A percentile compares a stretch with the other conserved stretches of the same genome.
Conservation (phyloP, 2,329 filamentous ascomycete species). For the Arthroderma sp. region DNA sequence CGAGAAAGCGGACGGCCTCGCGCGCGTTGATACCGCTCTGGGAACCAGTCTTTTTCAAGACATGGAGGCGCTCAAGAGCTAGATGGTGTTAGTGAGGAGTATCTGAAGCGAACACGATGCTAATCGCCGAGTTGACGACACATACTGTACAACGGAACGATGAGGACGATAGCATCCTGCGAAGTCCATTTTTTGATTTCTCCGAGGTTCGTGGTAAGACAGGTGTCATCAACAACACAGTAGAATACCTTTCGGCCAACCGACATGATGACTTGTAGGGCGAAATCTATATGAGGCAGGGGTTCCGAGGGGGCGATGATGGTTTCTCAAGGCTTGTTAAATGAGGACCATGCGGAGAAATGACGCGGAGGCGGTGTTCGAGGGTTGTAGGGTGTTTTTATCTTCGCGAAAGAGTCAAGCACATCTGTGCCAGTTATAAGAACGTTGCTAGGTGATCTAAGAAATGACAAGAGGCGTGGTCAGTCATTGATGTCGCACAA, state of each 20-base stretch:
- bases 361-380: background rate
- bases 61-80: constrained; percentile 38
- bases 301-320: background rate
- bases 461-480: background rate
- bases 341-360: constrained; percentile 3
- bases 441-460: constrained; percentile 2
- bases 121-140: constrained; percentile 4
- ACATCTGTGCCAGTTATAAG: constrained; percentile 6
- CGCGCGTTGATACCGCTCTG: constrained; percentile 40
- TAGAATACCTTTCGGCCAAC: constrained; percentile 37
- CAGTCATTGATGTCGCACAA: background rate
- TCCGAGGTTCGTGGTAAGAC: constrained; percentile 40
- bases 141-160: constrained; percentile 42
- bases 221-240: constrained; percentile 43
- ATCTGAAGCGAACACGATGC: background rate
- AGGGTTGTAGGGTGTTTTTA: constrained; percentile 1
- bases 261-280: constrained; percentile 23
- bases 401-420: background rate
- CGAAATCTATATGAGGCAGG: background rate
- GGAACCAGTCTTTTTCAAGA: constrained; percentile 35
- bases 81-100: constrained; percentile 12
- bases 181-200: constrained; percentile 43
- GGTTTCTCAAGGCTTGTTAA: background rate
- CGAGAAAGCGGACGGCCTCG: constrained; percentile 41
- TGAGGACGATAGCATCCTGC: constrained; percentile 38